Evolutionary conservation across 805 yeast species (phyloP), one percentile per base, ranked within the genome.

Genomic region (Danielozyma ontarioensis): DNA sequence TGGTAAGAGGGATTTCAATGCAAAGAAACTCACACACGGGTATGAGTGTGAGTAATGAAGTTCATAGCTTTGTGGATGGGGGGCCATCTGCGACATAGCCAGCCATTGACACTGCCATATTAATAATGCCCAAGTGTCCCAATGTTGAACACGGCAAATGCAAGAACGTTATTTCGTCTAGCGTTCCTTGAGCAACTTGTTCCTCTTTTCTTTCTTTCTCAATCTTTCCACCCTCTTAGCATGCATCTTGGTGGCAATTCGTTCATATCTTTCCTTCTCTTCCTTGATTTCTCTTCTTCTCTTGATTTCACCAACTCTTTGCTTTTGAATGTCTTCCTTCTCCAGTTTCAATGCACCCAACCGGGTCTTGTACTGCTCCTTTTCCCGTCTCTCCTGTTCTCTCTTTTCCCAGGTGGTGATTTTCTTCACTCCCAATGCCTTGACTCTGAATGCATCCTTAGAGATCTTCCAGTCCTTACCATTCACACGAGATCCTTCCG

Each of bases 181-280:
- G 59, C 97, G 96, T 54, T 89, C 97, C 57, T 81, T 87, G 56
- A 89, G 78, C 51, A 88, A 68, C 65, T 90, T 90, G 67, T 89
- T 90, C 64, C 97, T 80, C 82, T 90, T 90, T 56, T 90, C 98
- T 54, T 83, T 80, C 68, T 83, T 80, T 64, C 83, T 80, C 64
- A 90, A 57, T 62, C 98, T 76, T 44, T 88, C 97, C 26, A 88
- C 84, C 68, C 78, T 83, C 79, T 88, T 89, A 27, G 83, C 83
- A 55, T 87, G 90, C 95, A 90, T 85, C 61, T 83, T 86, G 36
- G 76, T 72, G 10, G 95, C 93, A 54, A 90, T 56, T 52, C 69
- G 70, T 51, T 83, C 95, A 53, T 80, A 85, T 49, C 98, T 76
- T 56, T 90, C 97, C 59, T 77, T 78, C 59, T 90, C 98, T 37